Conservation (phyloP, 179 eudicot genomes). For the Drosera spatulata region DNA sequence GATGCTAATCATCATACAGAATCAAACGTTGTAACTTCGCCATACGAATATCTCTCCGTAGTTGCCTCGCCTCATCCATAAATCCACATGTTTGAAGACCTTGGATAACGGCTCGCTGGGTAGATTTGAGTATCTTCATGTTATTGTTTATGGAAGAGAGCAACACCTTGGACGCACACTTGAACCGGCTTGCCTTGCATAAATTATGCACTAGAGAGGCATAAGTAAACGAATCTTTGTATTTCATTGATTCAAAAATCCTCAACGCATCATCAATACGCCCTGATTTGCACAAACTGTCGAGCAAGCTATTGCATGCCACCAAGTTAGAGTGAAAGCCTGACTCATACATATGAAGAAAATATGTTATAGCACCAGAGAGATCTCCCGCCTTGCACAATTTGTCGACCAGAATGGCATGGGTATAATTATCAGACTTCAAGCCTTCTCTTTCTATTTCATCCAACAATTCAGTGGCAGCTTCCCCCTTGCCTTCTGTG, state of each 20-base stretch:
- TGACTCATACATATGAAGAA: slow-evolving; percentile 24
- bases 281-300: slow-evolving; percentile 51
- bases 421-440: slow-evolving; percentile 53
- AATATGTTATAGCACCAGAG: slow-evolving; percentile 38
- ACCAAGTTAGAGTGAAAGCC: slow-evolving; percentile 43
- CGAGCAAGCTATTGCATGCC: slow-evolving; percentile 52
- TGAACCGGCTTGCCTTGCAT: slow-evolving; percentile 49
- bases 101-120: slow-evolving; percentile 46
- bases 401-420: slow-evolving; percentile 59
- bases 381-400: slow-evolving; percentile 57
- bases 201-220: slow-evolving; percentile 69
- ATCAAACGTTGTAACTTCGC: slow-evolving; percentile 15
- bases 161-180: slow-evolving; percentile 50
- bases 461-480: slow-evolving; percentile 37
- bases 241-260: slow-evolving; percentile 39
- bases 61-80: slow-evolving; percentile 27
- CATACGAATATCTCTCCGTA: slow-evolving; percentile 31
- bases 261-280: slow-evolving; percentile 44
- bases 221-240: slow-evolving; percentile 68
- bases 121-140: slow-evolving; percentile 37
- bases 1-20: background rate
- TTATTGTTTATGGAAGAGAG: slow-evolving; percentile 46
- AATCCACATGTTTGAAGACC: slow-evolving; percentile 43
- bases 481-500: slow-evolving; percentile 47
- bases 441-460: slow-evolving; percentile 46